Percentiles rank a stretch among this genome's conserved stretches.
Conservation (phyloP, 2,329 filamentous ascomycete species). For the Talaromyces sp. region DNA sequence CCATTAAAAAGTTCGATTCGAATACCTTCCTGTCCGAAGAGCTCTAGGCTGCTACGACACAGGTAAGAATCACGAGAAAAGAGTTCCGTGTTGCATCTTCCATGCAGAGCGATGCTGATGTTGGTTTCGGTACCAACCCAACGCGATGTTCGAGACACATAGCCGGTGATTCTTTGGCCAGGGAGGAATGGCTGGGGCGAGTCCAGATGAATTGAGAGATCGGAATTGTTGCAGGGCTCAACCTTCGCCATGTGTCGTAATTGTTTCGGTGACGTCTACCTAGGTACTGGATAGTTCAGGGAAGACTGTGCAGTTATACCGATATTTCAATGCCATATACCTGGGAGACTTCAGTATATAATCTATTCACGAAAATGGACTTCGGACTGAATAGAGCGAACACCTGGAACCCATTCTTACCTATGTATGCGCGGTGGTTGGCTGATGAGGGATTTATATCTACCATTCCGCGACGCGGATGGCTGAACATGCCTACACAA, state of each 20-base stretch:
- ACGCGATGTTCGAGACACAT: neutral
- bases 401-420: too few relatives aligned
- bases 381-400: too few relatives aligned
- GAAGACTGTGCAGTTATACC: too few relatives aligned
- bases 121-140: neutral
- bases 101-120: neutral
- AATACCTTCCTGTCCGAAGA: neutral
- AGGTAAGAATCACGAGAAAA: neutral
- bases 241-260: neutral
- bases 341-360: too few relatives aligned
- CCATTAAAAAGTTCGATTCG: neutral
- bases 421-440: too few relatives aligned
- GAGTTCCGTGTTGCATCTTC: neutral
- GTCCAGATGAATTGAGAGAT: neutral
- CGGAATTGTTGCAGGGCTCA: neutral
- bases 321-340: too few relatives aligned
- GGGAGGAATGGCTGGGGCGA: neutral
- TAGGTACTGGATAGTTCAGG: too few relatives aligned
- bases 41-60: neutral
- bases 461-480: too few relatives aligned
- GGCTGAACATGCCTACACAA: too few relatives aligned
- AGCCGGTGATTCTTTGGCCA: neutral
- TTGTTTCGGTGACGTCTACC: too few relatives aligned
- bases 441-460: too few relatives aligned
- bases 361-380: too few relatives aligned